Percentiles rank a stretch among this genome's conserved stretches.
These are phyloP conservation scores for Microsporum ferrugineum DNA, from an alignment of 2,329 filamentous ascomycete genomes.

Conservation along the genomic window DNA sequence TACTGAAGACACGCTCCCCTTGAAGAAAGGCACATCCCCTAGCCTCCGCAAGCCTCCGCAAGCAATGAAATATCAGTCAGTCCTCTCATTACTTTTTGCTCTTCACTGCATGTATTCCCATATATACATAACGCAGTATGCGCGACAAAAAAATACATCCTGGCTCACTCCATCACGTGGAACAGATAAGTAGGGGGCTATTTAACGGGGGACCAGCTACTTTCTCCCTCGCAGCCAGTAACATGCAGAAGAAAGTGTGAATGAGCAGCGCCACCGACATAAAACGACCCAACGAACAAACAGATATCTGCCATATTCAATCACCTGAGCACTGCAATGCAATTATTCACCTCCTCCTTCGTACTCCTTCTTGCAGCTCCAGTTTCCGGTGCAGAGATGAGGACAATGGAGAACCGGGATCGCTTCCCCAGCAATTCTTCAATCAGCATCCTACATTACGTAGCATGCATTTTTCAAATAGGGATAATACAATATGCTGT, in stretches of 20 bases:
- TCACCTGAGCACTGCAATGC: conserved; percentile 1
- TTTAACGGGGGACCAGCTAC: not conserved
- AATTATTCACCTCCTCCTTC: not conserved
- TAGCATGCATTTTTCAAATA: not conserved
- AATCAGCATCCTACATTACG: not conserved
- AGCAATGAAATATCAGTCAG: not conserved
- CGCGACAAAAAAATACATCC: not conserved
- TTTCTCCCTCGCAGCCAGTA: not conserved
- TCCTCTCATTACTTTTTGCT: not conserved
- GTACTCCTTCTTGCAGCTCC: not conserved
- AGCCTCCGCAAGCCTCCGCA: not conserved
- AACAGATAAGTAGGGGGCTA: not conserved
- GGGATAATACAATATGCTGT: not conserved
- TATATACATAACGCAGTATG: not conserved
- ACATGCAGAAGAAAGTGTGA: conserved; percentile 1
- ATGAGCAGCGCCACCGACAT: not conserved
- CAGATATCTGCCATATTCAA: not conserved
- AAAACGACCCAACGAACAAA: not conserved
- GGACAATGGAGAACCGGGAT: not conserved
- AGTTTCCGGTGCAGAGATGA: not conserved
- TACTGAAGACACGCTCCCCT: not conserved
- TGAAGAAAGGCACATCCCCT: not conserved
- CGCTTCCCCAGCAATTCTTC: not conserved
- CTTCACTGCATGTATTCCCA: not conserved
- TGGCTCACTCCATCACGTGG: not conserved